Percentiles rank a stretch among this genome's conserved stretches.
Evolutionary conservation across 2,329 filamentous ascomycete genomes (phyloP).

Genomic region (Scolecobasidium constrictum): DNA sequence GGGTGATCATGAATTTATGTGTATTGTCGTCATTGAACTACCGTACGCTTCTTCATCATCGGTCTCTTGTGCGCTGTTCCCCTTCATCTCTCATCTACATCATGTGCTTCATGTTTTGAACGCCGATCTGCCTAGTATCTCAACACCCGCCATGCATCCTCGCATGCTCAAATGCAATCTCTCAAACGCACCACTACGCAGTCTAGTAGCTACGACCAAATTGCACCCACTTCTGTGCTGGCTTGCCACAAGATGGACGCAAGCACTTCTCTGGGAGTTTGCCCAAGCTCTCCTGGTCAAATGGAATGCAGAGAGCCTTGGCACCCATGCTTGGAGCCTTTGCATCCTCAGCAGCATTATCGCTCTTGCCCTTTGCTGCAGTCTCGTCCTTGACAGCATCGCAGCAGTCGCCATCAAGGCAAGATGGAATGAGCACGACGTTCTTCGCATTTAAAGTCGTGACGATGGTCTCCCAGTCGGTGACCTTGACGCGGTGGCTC

Average conservation of each 20-base stretch:
- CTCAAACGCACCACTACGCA: too few relatives aligned
- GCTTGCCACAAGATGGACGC: slow-evolving; percentile 70
- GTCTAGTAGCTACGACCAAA: slow-evolving; percentile 49
- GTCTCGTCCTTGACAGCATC: slow-evolving; percentile 94
- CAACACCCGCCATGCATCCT: too few relatives aligned
- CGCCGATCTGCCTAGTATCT: too few relatives aligned
- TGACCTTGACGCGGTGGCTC: slow-evolving; percentile 69
- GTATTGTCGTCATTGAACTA: too few relatives aligned
- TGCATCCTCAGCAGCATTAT: slow-evolving; percentile 61
- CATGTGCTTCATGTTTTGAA: too few relatives aligned
- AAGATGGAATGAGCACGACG: slow-evolving; percentile 84
- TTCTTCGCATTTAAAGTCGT: slow-evolving; percentile 88
- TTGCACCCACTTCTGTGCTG: slow-evolving; percentile 82
- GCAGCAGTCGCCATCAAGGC: slow-evolving; percentile 73
- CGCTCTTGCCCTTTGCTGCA: slow-evolving; percentile 62
- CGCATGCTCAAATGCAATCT: too few relatives aligned
- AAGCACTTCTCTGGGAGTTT: slow-evolving; percentile 83
- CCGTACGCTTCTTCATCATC: too few relatives aligned
- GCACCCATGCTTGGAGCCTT: slow-evolving; percentile 65
- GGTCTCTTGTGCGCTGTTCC: too few relatives aligned
- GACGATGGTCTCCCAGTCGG: slow-evolving; percentile 81
- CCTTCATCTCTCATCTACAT: too few relatives aligned
- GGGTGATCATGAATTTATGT: too few relatives aligned
- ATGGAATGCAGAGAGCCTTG: slow-evolving; percentile 66
- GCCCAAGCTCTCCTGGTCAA: slow-evolving; percentile 73